Evolutionary conservation across 1,284 basidiomycete species (phyloP), one percentile per base, ranked within the genome.

Genomic region (Cystobasidium pallidum): DNA sequence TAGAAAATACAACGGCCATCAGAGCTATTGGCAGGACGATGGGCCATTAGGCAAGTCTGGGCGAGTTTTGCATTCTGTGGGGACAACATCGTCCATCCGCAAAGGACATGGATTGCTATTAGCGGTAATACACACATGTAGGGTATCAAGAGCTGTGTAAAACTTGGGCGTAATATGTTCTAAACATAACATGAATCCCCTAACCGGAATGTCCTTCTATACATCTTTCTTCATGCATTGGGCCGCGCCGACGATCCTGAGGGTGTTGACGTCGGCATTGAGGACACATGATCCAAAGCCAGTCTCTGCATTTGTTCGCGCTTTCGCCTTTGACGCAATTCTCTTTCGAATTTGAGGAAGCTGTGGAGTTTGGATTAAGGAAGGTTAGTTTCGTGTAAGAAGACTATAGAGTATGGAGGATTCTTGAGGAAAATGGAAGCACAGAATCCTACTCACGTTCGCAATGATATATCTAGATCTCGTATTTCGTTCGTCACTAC

Each of bases 11-110:
- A 24, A 75, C 39, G 13, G 73, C 70, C 54, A 74, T 76, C 59
- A 76, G 75, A 66, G 80, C 79, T 0, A 78, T 81, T 61, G 80
- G 80, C 11, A 75, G 80, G 34, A 75, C 67, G 45, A 58, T 51
- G 41, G 67, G 67, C 3, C 67, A 70, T 51, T 70, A 45, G 15
- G 43, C 19, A 11, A 59, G 45, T 24, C 49, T 49, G 34, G 15
- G n/a, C 21, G 24, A 6, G 4, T 34, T 7, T 34, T n/a, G n/a
- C n/a, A n/a, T n/a, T n/a, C n/a, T n/a, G n/a, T n/a, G n/a, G n/a
- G n/a, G n/a, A n/a, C n/a, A n/a, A n/a, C n/a, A n/a, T n/a, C n/a
- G n/a, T n/a, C n/a, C n/a, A n/a, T n/a, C 43, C 3, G 11, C 6
- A 4, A 41, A 41, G 39, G 39, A 7, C 15, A 41, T 41, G 7